These are phyloP conservation scores for Penicillium frequentans DNA, from an alignment of 2,329 filamentous ascomycete genomes.

Conservation along the genomic window DNA sequence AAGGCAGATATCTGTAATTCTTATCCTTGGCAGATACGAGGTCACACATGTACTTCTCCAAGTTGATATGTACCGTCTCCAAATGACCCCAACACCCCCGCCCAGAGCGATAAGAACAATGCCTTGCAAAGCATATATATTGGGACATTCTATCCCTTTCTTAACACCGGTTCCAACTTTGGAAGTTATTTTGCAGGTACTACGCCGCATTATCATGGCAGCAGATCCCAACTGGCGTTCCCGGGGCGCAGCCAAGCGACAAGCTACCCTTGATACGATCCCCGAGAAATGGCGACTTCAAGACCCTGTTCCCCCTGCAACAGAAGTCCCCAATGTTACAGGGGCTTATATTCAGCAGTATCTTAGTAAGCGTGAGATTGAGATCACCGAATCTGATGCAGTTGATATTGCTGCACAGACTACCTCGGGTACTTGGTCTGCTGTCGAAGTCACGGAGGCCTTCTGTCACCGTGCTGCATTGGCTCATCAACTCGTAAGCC, in stretches of 20 bases:
- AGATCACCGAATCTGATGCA: slow-evolving; percentile 63
- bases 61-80: slow-evolving; percentile 1
- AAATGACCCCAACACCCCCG: slow-evolving; percentile 19
- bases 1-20: not conserved
- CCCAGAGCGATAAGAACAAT: slow-evolving; percentile 2
- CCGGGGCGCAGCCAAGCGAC: slow-evolving; percentile 54
- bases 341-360: slow-evolving; percentile 58
- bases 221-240: slow-evolving; percentile 48
- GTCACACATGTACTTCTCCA: not conserved
- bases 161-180: too few relatives aligned
- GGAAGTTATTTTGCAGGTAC: not conserved
- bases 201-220: not conserved
- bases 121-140: not conserved
- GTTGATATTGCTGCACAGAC: slow-evolving; percentile 58
- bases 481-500: slow-evolving; percentile 58
- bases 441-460: slow-evolving; percentile 55
- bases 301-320: slow-evolving; percentile 46
- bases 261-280: slow-evolving; percentile 55
- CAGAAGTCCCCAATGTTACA: slow-evolving; percentile 58
- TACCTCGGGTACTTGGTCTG: slow-evolving; percentile 55
- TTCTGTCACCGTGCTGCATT: slow-evolving; percentile 59
- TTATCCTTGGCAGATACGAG: not conserved
- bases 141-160: too few relatives aligned
- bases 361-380: slow-evolving; percentile 54
- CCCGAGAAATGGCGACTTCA: slow-evolving; percentile 57